phyloP scores from a whole-genome alignment of 2,329 filamentous ascomycete species.

The Coccinonectria pachysandricola region DNA sequence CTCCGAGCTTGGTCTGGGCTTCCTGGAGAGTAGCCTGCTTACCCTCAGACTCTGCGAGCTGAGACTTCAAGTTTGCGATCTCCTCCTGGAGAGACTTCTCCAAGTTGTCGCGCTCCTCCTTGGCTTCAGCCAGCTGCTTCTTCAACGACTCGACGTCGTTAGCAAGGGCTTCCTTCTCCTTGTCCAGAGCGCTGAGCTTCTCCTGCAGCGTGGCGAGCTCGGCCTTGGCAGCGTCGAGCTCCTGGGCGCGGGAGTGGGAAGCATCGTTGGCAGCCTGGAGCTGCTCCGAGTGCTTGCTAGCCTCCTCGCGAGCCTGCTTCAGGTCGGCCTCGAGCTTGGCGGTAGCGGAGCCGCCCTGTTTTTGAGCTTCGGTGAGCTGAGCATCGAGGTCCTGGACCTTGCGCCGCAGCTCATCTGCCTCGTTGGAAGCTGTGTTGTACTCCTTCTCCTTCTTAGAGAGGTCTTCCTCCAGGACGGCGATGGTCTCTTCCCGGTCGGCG shows the following conservation, averaged over 20 bases:
- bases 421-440: constrained; percentile 22
- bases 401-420: constrained; percentile 28
- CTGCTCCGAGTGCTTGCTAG: constrained; percentile 8
- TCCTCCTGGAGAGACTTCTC: constrained; percentile 23
- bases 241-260: constrained; percentile 9
- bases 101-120: constrained; percentile 25
- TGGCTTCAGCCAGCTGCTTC: constrained; percentile 23
- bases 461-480: constrained; percentile 22
- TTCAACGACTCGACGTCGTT: constrained; percentile 25
- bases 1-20: constrained; percentile 20
- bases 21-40: constrained; percentile 24
- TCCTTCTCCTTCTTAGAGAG: constrained; percentile 29
- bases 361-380: constrained; percentile 19
- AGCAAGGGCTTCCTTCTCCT: constrained; percentile 20
- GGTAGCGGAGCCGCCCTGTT: constrained; percentile 15
- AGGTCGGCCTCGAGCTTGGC: constrained; percentile 26
- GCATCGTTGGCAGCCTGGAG: constrained; percentile 18
- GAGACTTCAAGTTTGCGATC: constrained; percentile 17
- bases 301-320: constrained; percentile 16
- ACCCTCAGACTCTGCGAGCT: constrained; percentile 23
- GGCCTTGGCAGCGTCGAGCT: constrained; percentile 16
- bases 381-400: constrained; percentile 28
- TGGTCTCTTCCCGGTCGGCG: constrained; percentile 27
- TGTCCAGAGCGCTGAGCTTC: constrained; percentile 17
- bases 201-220: constrained; percentile 14